Base-by-base conservation (phyloP, 352 stramenopile genomes). In the Phytopythium ostracodes region DNA sequence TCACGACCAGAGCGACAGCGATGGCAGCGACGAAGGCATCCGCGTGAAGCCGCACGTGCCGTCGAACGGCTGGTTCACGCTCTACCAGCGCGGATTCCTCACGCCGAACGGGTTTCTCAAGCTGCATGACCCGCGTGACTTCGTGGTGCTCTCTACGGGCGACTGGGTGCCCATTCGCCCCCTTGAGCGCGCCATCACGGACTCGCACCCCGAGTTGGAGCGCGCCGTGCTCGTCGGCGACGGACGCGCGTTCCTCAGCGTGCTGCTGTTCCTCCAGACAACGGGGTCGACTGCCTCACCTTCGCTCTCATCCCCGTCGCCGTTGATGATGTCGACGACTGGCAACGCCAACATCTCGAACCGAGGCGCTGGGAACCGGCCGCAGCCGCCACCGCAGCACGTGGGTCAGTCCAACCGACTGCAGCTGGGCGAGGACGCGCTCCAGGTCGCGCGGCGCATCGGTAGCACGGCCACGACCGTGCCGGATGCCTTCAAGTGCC, bases 231-330 rank as follows among this genome's bases (percentile, higher is more conserved):
- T 94, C 12, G 64, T 94, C 4, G 86, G 86, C 8, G 80, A 92
- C 57, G 81, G 75, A 20, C 80, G 81, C 0, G 71, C 77, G 18
- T 94, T 90, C 63, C 56, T 92, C 17, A 91, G 79, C 53, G 84
- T 85, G 9, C 59, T 94, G 56, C 76, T 94, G 10, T 92, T 94
- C 47, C 73, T 94, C 33, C 92, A 92, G 63, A 91, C 81, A 1
- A 31, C 44, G 1, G 52, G 20, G 52, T 12, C 53, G n/a, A 43
- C 50, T 1, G 18, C 27, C n/a, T 33, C 53, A 14, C 33, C 53
- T 24, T 17, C 53, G 1, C 17, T 43, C 35, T 17, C 46, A n/a
- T 22, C 35, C 9, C 17, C 20, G 15, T 58, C 20, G 6, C 20
- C 12, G 12, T 31, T 33, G 27, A 10, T 56, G 49, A 14, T 20